These are phyloP conservation scores for Monilinia vaccinii-corymbosi DNA, from an alignment of 2,329 filamentous ascomycete genomes.

Conservation along the genomic window DNA sequence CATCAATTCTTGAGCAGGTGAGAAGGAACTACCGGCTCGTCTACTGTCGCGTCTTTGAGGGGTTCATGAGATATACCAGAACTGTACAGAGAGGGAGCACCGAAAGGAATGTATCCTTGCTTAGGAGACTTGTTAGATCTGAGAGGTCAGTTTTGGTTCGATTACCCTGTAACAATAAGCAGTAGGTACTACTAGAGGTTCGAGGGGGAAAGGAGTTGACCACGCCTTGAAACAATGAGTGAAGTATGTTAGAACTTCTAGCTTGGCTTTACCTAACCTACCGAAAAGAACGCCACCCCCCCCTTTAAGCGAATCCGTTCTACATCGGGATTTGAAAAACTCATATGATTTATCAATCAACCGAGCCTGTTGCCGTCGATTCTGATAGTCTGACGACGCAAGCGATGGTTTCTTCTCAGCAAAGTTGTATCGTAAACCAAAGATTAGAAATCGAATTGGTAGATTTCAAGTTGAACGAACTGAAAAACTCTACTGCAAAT, in stretches of 20 bases:
- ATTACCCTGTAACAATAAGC: too few species aligned
- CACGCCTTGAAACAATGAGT: neutral
- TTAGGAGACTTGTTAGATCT: too few species aligned
- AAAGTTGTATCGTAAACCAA: neutral
- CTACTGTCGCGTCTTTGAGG: too few species aligned
- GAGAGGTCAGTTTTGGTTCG: too few species aligned
- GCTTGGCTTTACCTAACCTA: neutral
- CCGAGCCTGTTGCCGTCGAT: too few species aligned
- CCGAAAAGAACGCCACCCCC: neutral
- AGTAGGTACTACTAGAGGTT: neutral
- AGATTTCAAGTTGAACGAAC: neutral
- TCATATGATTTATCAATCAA: neutral
- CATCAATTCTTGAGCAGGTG: too few species aligned
- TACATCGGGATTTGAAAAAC: neutral
- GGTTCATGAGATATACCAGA: too few species aligned
- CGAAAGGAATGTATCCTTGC: too few species aligned
- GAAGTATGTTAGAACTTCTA: neutral
- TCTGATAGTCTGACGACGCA: neutral
- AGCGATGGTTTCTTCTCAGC: neutral
- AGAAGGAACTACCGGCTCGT: too few species aligned
- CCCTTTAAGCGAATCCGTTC: neutral
- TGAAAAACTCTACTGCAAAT: neutral
- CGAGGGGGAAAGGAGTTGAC: neutral
- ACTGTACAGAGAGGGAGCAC: too few species aligned
- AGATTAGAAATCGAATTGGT: neutral